These are phyloP conservation scores for Leishmania turanica DNA, from an alignment of 208 protist species.

Conservation along the genomic window DNA sequence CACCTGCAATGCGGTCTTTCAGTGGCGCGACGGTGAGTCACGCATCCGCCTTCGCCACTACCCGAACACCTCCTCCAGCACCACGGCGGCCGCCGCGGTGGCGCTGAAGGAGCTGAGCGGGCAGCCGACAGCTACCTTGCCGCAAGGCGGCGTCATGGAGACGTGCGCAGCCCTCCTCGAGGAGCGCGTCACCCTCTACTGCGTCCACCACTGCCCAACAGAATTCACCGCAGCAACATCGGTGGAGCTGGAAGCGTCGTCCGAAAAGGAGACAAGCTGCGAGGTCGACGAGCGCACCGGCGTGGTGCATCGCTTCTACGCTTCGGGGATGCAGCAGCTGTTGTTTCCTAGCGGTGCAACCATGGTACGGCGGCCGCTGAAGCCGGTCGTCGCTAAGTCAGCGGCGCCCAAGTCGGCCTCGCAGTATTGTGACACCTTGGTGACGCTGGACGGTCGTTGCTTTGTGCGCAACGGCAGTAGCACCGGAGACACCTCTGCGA, in stretches of 20 bases:
- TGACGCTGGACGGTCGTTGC: conserved; percentile 44
- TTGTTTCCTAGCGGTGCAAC: conserved; percentile 74
- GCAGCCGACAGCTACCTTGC: neutral
- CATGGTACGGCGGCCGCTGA: conserved; percentile 47
- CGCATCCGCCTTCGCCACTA: conserved; percentile 21
- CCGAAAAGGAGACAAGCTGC: conserved; percentile 66
- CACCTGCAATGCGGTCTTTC: conserved; percentile 21
- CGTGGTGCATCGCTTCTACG: conserved; percentile 64
- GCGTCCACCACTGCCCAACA: conserved; percentile 43
- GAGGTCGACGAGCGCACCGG: conserved; percentile 52
- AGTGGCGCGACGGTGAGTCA: conserved; percentile 14
- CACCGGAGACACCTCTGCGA: neutral
- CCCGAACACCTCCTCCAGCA: conserved; percentile 28
- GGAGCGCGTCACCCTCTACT: conserved; percentile 28
- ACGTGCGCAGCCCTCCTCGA: conserved; percentile 20
- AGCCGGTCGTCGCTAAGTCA: neutral
- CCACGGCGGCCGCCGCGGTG: conserved; percentile 7
- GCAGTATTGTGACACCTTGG: conserved; percentile 48
- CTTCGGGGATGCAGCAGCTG: conserved; percentile 61
- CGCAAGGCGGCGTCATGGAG: conserved; percentile 21
- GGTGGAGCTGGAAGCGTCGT: conserved; percentile 30
- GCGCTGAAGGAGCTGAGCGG: conserved; percentile 19
- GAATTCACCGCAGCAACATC: neutral
- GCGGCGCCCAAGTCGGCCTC: neutral
- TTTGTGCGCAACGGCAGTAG: conserved; percentile 36